Evolutionary conservation across 2,329 filamentous ascomycete genomes (phyloP).

Genomic region (Exophiala mesophila): DNA sequence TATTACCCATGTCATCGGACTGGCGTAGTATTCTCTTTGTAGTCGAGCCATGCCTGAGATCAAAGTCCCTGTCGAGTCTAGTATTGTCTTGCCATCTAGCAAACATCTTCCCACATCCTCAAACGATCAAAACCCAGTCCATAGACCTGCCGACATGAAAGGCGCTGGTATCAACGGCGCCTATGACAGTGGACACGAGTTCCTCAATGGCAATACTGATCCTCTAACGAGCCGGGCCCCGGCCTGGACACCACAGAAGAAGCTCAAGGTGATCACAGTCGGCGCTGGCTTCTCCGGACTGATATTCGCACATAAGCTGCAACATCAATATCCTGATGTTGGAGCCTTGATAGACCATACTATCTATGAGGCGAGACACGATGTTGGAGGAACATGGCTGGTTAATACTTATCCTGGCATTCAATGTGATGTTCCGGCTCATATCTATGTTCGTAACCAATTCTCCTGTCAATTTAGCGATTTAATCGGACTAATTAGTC

Average conservation of each 20-base stretch:
- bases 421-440: not conserved
- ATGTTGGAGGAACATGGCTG: not conserved
- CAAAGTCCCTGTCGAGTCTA: not conserved
- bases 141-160: not conserved
- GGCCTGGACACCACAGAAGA: not conserved
- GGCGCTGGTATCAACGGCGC: not conserved
- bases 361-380: not conserved
- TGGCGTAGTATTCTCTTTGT: too few species aligned
- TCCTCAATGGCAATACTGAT: not conserved
- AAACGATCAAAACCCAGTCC: too few species aligned
- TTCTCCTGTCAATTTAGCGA: not conserved
- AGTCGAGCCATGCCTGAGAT: not conserved
- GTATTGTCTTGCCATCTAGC: not conserved
- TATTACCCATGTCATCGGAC: too few species aligned
- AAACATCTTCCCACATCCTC: not conserved
- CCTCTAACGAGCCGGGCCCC: not conserved
- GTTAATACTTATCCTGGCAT: not conserved
- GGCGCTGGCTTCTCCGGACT: not conserved
- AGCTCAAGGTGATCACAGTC: not conserved
- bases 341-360: not conserved
- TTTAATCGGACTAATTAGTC: not conserved
- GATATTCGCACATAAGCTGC: not conserved
- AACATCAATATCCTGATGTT: not conserved
- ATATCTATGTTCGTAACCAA: slow-evolving; percentile 1
- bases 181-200: not conserved